Percentiles rank a stretch among this genome's conserved stretches.
Conservation (phyloP, 345 rosid genomes). For the Microthlaspi erraticum region DNA sequence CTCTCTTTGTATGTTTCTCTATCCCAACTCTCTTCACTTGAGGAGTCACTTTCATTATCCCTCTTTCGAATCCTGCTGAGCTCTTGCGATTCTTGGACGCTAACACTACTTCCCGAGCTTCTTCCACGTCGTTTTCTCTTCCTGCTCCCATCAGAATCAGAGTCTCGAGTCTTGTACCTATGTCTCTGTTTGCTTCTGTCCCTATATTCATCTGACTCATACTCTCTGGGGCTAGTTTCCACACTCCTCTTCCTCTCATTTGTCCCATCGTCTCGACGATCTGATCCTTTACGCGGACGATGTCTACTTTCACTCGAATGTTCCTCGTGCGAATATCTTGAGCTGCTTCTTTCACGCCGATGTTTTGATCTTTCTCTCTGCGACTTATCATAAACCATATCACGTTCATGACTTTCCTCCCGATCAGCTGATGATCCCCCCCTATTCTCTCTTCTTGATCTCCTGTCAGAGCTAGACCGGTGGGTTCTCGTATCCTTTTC, state of each 20-base stretch:
- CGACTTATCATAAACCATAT: conserved; percentile 23
- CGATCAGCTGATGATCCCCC: conserved; percentile 39
- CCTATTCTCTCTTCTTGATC: conserved; percentile 42
- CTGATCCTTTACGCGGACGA: conserved; percentile 26
- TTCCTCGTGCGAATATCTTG: conserved; percentile 31
- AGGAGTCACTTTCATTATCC: conserved; percentile 32
- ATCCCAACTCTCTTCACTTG: conserved; percentile 31
- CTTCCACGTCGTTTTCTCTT: conserved; percentile 12
- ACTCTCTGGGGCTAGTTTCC: conserved; percentile 4
- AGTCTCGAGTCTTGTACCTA: conserved; percentile 8
- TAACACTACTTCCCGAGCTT: conserved; percentile 32
- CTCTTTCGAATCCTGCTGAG: conserved; percentile 10
- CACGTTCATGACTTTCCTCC: conserved; percentile 30
- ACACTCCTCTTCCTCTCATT: conserved; percentile 22
- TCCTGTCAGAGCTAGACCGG: conserved; percentile 22
- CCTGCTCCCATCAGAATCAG: conserved; percentile 26
- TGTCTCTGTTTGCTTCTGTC: conserved; percentile 27
- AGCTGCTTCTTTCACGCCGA: conserved; percentile 33
- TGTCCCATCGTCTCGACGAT: conserved; percentile 1
- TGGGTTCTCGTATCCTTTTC: conserved; percentile 37
- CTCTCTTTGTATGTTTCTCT: conserved; percentile 38
- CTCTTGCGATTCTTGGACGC: conserved; percentile 18
- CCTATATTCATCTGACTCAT: conserved; percentile 20
- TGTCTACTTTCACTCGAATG: conserved; percentile 27
- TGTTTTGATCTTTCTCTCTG: conserved; percentile 33